Evolutionary conservation across 805 yeast genomes (phyloP).

Genomic region (Saccharomycopsis oosterbeekiorum): DNA sequence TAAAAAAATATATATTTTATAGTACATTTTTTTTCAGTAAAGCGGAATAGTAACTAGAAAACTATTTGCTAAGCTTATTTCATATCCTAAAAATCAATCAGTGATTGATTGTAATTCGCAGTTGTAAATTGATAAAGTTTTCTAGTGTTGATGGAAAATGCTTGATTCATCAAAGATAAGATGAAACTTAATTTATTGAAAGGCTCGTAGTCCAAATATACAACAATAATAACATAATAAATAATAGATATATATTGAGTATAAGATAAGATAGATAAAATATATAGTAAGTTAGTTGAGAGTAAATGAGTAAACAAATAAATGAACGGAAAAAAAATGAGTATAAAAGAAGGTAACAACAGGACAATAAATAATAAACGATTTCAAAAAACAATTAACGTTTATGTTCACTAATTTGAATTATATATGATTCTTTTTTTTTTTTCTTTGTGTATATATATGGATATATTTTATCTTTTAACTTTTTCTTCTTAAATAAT

Average conservation of each 20-base stretch:
- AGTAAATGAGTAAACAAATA: not conserved
- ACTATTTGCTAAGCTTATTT: too few species aligned
- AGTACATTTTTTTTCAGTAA: not conserved
- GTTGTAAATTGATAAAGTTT: too few species aligned
- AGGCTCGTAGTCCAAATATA: too few species aligned
- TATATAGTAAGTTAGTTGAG: conserved; percentile 1
- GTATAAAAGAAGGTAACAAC: not conserved
- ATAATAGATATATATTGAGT: not conserved
- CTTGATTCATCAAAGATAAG: too few species aligned
- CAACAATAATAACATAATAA: too few species aligned
- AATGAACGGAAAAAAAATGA: not conserved
- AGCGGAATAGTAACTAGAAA: not conserved
- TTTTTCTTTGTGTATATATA: not conserved
- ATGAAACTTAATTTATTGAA: too few species aligned
- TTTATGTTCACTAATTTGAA: not conserved
- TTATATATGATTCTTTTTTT: not conserved
- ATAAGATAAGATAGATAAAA: not conserved
- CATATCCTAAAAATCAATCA: too few species aligned
- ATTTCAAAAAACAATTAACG: not conserved
- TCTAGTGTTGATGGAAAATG: too few species aligned
- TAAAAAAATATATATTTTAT: not conserved
- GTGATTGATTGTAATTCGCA: too few species aligned
- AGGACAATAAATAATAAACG: not conserved
- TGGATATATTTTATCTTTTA: not conserved
- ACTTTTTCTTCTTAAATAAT: not conserved